Conservation (phyloP, 106 monocot genomes). For the Dendrobium officinale region DNA sequence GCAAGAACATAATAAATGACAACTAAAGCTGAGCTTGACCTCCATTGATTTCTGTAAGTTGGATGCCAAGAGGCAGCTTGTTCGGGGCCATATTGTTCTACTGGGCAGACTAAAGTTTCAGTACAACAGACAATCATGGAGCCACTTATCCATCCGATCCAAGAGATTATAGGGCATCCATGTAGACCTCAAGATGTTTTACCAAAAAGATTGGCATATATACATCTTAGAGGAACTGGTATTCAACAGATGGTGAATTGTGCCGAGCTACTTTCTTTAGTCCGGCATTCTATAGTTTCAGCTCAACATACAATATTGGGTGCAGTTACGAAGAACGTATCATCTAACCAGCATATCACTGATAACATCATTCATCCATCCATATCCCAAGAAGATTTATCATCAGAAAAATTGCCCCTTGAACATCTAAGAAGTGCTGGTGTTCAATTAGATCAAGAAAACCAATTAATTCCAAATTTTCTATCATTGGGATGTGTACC, state of each 20-base stretch:
- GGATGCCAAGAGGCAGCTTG: not conserved
- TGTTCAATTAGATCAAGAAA: slow-evolving; percentile 7
- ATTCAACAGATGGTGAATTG: not conserved
- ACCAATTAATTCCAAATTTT: slow-evolving; percentile 11
- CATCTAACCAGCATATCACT: not conserved
- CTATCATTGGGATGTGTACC: slow-evolving; percentile 22
- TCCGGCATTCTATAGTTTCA: not conserved
- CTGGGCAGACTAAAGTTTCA: slow-evolving; percentile 4
- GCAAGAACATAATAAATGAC: no score
- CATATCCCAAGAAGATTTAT: not conserved
- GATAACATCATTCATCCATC: slow-evolving; percentile 4
- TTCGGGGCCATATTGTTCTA: slow-evolving; percentile 2
- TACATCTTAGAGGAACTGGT: not conserved
- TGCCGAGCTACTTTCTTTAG: not conserved
- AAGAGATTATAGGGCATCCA: not conserved
- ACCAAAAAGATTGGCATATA: not conserved
- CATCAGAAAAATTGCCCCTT: slow-evolving; percentile 2
- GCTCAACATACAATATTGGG: not conserved
- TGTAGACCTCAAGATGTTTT: not conserved
- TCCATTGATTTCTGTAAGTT: not conserved
- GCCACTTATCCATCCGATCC: not conserved
- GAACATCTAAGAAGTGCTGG: slow-evolving; percentile 1
- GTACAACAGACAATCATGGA: slow-evolving; percentile 6
- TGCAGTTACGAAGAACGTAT: not conserved
- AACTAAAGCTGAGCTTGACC: slow-evolving; percentile 2